Evolutionary conservation across 2,329 filamentous ascomycete species (phyloP).

Genomic region (Amesomyces nigricolor): DNA sequence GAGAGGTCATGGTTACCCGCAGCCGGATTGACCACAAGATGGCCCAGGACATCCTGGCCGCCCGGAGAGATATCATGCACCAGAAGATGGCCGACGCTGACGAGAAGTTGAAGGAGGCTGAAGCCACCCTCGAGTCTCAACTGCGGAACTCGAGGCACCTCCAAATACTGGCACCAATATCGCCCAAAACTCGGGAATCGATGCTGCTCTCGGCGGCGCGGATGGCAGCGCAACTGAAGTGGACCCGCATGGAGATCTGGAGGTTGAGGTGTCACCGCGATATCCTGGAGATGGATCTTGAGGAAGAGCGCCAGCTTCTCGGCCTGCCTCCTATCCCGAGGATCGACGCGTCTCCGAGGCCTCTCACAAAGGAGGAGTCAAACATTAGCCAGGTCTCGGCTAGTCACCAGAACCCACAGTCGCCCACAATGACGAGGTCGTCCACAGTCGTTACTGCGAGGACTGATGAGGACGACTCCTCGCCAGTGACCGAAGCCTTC

Average conservation of each 20-base stretch:
- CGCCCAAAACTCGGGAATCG: conserved; percentile 81
- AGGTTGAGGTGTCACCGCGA: conserved; percentile 84
- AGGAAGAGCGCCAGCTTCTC: conserved; percentile 60
- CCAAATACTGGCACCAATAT: conserved; percentile 81
- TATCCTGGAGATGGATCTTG: conserved; percentile 76
- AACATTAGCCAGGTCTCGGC: conserved; percentile 33
- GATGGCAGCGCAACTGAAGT: conserved; percentile 83
- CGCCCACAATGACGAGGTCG: conserved; percentile 33
- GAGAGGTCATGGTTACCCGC: conserved; percentile 67
- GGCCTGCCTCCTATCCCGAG: conserved; percentile 31
- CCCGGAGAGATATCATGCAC: conserved; percentile 74
- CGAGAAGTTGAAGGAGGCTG: conserved; percentile 64
- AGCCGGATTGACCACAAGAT: conserved; percentile 74
- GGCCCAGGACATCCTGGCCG: conserved; percentile 77
- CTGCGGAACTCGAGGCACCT: conserved; percentile 87
- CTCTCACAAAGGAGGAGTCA: conserved; percentile 29
- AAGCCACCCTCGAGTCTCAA: conserved; percentile 76
- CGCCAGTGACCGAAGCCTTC: conserved; percentile 41
- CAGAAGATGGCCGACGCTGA: conserved; percentile 79
- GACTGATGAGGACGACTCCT: conserved; percentile 32
- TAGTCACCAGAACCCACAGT: conserved; percentile 35
- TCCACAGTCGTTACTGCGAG: conserved; percentile 28
- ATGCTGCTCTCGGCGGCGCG: conserved; percentile 78
- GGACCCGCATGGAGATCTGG: conserved; percentile 93
- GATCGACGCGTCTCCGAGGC: conserved; percentile 21